Evolutionary conservation across 176 grass and related monocot species (phyloP), one percentile per base, ranked within the genome.

Genomic region (Zea mays): DNA sequence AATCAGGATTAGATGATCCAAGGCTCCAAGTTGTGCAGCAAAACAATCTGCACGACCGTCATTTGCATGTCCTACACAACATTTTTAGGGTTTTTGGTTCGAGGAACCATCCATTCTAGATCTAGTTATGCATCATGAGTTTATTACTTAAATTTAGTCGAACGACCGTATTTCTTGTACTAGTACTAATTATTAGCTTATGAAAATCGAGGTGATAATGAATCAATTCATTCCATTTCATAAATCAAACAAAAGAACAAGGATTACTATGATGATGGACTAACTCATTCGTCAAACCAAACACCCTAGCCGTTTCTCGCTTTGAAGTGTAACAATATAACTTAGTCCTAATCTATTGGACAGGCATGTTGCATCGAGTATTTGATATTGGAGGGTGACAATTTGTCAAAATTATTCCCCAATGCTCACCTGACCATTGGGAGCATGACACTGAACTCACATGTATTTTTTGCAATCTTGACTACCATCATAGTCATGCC

Each of bases 291-390:
- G 15, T 54, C 16, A 1, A 54, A 54, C 6, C 16, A 54, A 54
- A 17, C 51, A 54, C 51, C 16, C 51, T n/a, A n/a, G 11, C n/a
- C 3, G 14, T 75, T 75, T 69, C 21, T 69, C 71, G 2, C 17
- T 48, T 16, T 16, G 4, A 76, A 42, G 13, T 19, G 5, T 61
- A 43, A 37, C 11, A 12, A 2, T 67, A 43, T 66, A 17, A 42
- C 10, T 45, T 68, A 17, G 17, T 50, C 7, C 10, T 76, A 39
- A 56, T 82, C 10, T 82, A 0, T 68, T 59, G n/a, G 84, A 8
- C 86, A 98, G 95, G 91, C 91, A 37, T 98, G 91, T 61, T 98
- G 95, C 85, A 93, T 98, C 48, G 95, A 98, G 74, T 98, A 98
- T 73, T 74, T 98, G 40, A 98, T 98, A 69, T 77, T 98, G 46